Conservation (phyloP, 192 early-diverging fungal species). For the Rhizoclosmatium sp. region DNA sequence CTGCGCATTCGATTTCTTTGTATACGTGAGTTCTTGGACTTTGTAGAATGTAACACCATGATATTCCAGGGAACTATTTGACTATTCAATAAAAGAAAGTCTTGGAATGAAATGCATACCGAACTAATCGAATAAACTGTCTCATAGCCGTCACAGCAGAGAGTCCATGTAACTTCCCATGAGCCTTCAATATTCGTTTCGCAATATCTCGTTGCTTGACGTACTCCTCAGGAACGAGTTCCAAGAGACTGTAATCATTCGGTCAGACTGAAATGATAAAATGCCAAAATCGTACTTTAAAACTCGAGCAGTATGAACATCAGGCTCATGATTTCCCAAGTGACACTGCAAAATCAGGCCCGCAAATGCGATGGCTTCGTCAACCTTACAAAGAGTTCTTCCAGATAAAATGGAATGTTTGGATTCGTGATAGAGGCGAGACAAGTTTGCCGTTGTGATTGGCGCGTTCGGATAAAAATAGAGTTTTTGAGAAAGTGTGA, state of each 20-base stretch:
- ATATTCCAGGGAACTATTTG: too few relatives aligned
- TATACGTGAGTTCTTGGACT: neutral
- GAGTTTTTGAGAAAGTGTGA: constrained; percentile 70
- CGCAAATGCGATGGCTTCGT: constrained; percentile 65
- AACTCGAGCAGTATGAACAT: constrained; percentile 58
- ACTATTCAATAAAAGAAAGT: neutral
- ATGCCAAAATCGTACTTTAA: constrained; percentile 47
- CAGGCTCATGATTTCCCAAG: constrained; percentile 64
- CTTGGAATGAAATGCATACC: constrained; percentile 2
- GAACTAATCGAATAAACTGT: constrained; percentile 63
- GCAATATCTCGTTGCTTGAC: constrained; percentile 55
- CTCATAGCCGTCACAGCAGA: constrained; percentile 66
- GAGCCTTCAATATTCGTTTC: constrained; percentile 60
- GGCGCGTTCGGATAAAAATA: constrained; percentile 37
- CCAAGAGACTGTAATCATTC: constrained; percentile 21
- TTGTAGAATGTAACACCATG: too few relatives aligned
- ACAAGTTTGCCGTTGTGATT: constrained; percentile 40
- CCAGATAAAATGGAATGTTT: constrained; percentile 61
- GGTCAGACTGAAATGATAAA: constrained; percentile 37
- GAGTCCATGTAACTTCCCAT: constrained; percentile 63
- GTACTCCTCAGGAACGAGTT: constrained; percentile 64
- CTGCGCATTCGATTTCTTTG: too few relatives aligned
- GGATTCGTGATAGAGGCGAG: constrained; percentile 56
- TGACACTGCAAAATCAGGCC: constrained; percentile 63
- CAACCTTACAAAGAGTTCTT: constrained; percentile 61